Percentiles rank a stretch among this genome's conserved stretches.
Conservation (phyloP, 257 asterid genomes). For the Nicotiana sylvestris region DNA sequence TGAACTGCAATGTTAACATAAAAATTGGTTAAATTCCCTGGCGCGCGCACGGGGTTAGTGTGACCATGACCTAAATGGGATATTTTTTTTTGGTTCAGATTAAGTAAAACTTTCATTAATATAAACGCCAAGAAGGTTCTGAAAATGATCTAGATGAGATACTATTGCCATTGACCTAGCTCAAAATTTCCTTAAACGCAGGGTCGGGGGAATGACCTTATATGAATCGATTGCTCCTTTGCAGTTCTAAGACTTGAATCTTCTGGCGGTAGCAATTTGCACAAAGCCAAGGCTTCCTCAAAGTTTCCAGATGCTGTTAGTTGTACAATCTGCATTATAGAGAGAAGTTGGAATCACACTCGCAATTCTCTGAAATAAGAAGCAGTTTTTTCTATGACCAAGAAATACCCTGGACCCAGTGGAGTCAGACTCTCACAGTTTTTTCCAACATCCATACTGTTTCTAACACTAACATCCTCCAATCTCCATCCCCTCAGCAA, state of each 20-base stretch:
- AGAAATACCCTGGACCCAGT: too few species aligned
- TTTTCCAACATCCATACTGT: neutral
- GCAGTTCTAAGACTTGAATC: constrained; percentile 93
- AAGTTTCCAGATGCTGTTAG: constrained; percentile 96
- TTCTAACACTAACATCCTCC: neutral
- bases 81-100: neutral
- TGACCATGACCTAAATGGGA: neutral
- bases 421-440: too few species aligned
- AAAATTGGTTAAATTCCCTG: neutral
- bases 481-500: neutral
- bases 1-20: neutral
- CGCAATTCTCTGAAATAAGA: too few species aligned
- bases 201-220: constrained; percentile 40
- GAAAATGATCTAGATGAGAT: neutral
- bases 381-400: too few species aligned
- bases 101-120: neutral
- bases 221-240: constrained; percentile 96
- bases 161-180: neutral
- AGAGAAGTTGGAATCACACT: constrained; percentile 15
- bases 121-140: neutral
- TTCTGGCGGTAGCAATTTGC: constrained; percentile 95
- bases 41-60: neutral
- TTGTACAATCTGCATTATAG: constrained; percentile 77
- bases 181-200: neutral
- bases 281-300: constrained; percentile 96